Base-by-base conservation (phyloP, 768 basidiomycete species). In the Naematelia encephala region DNA sequence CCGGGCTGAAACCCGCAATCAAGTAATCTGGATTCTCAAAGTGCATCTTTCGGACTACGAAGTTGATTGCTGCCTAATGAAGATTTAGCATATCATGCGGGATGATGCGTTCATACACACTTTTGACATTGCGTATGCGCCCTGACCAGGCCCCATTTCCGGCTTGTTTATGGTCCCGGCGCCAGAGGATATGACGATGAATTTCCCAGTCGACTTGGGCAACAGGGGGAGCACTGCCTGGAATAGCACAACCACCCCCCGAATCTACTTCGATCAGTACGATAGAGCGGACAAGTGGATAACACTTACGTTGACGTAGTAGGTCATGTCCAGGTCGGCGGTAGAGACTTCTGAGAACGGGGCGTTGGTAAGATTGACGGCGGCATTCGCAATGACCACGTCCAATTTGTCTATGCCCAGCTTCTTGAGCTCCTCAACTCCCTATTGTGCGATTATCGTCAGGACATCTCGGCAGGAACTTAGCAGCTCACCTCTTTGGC, bases 341-440 rank as follows among this genome's bases (percentile, higher is more conserved):
- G 50, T 34, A 26, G 52, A 50, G 8, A 57, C 19, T 26, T 62
- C 56, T 19, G 28, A 26, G 19, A 62, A 57, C 3, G 44, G 21
- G 22, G 22, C 49, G 14, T 44, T 16, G 26, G 55, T 61, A 12
- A 58, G 29, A 30, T 62, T 54, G 56, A 62, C 51, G 23, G 50
- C 61, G 14, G 61, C 61, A 54, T 62, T 62, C 22, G 56, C 56
- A 43, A 62, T 57, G n/a, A 64, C 59, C n/a, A 63, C 43, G 26
- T 63, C 61, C 34, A 63, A 19, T 25, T 50, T 26, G 23, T 54
- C 19, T 21, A 57, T 55, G n/a, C 57, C 56, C 11, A 52, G 57
- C 39, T 44, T 26, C 34, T 23, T 53, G 25, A 53, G 28, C 22
- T 50, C 48, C 22, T 22, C 48, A 23, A 50, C 48, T 27, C 22